phyloP scores from a whole-genome alignment of 2,329 filamentous ascomycete species.

The Alternaria postmessia region DNA sequence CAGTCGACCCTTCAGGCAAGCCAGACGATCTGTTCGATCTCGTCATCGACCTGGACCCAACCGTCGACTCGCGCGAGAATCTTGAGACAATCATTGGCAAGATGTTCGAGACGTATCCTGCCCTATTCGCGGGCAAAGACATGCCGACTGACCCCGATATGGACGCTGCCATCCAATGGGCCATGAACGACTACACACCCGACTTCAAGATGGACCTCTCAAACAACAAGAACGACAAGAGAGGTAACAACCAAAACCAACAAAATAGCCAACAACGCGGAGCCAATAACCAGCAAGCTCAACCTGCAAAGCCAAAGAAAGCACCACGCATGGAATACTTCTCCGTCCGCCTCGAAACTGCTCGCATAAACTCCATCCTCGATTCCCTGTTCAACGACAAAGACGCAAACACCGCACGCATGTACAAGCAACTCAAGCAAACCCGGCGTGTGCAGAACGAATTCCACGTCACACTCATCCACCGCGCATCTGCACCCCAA shows the following conservation, averaged over 20 bases:
- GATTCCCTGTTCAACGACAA: conserved; percentile 72
- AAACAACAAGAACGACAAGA: conserved; percentile 46
- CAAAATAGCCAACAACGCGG: conserved; percentile 39
- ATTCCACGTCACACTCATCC: conserved; percentile 95
- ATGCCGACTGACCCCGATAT: conserved; percentile 77
- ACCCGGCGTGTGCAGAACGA: conserved; percentile 78
- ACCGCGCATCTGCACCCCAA: conserved; percentile 70
- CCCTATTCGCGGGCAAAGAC: conserved; percentile 66
- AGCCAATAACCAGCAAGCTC: conserved; percentile 32
- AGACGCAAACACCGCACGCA: conserved; percentile 63
- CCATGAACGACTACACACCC: conserved; percentile 79
- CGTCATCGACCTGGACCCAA: conserved; percentile 84
- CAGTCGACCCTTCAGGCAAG: conserved; percentile 68
- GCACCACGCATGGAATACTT: conserved; percentile 69
- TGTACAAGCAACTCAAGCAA: conserved; percentile 79
- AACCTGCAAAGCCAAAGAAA: conserved; percentile 58
- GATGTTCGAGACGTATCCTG: conserved; percentile 80
- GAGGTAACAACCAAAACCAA: conserved; percentile 43
- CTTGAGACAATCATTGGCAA: conserved; percentile 79
- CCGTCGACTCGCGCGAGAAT: conserved; percentile 80
- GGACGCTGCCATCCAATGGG: conserved; percentile 78
- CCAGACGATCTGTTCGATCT: conserved; percentile 86
- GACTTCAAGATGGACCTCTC: conserved; percentile 78
- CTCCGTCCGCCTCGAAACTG: conserved; percentile 62
- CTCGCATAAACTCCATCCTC: conserved; percentile 66